phyloP scores from a whole-genome alignment of 768 basidiomycete genomes.

The Phlebiopsis gigantea region DNA sequence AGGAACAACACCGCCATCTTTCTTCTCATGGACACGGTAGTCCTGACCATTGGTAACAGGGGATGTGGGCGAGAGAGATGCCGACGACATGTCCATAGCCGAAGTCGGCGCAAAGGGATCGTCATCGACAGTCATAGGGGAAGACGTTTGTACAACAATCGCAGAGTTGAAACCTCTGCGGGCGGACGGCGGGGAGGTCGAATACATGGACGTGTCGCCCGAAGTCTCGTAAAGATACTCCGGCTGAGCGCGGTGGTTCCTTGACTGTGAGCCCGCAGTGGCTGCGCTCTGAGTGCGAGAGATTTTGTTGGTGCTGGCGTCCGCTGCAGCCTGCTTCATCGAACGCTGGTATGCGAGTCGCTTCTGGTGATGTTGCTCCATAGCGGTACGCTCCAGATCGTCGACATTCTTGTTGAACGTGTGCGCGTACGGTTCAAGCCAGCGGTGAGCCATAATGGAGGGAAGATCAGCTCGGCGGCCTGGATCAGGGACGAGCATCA shows the following conservation, averaged over 20 bases:
- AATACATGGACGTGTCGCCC: slow-evolving; percentile 47
- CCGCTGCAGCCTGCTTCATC: slow-evolving; percentile 53
- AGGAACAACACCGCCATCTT: slow-evolving; percentile 1
- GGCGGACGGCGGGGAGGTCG: slow-evolving; percentile 31
- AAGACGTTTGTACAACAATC: slow-evolving; percentile 39
- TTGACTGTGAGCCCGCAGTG: slow-evolving; percentile 15
- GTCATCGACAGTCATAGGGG: slow-evolving; percentile 42
- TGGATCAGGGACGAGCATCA: slow-evolving; percentile 96
- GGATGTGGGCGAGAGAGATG: slow-evolving; percentile 6
- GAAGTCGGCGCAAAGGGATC: slow-evolving; percentile 67
- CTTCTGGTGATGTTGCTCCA: slow-evolving; percentile 84
- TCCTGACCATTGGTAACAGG: slow-evolving; percentile 7
- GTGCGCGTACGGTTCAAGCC: slow-evolving; percentile 64
- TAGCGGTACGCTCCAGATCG: slow-evolving; percentile 73
- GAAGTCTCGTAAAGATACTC: slow-evolving; percentile 76
- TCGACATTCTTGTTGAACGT: slow-evolving; percentile 68
- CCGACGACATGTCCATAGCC: slow-evolving; percentile 20
- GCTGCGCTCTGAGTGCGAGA: slow-evolving; percentile 27
- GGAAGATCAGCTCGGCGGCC: slow-evolving; percentile 68
- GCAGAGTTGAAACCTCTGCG: slow-evolving; percentile 36
- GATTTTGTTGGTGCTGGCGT: slow-evolving; percentile 44
- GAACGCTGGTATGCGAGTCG: slow-evolving; percentile 75
- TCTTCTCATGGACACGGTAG: slow-evolving; percentile 8
- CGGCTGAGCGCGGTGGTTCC: slow-evolving; percentile 53
- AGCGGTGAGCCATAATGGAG: slow-evolving; percentile 82